Base-by-base conservation (phyloP, 2,329 filamentous ascomycete species). In the Exophiala alcalophila region DNA sequence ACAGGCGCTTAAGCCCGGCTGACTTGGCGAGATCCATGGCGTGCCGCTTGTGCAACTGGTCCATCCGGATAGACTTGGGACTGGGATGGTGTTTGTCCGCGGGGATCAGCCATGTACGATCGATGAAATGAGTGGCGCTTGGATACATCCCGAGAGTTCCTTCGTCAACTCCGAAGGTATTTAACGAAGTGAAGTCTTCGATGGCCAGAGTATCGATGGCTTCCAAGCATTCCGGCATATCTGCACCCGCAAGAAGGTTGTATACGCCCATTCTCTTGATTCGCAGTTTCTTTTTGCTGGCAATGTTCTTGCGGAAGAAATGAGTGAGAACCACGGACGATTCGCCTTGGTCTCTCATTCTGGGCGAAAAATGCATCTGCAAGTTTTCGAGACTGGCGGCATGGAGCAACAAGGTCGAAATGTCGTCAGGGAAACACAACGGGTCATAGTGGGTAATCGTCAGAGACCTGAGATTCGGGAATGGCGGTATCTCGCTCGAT, bases 401-500 rank as follows among this genome's bases (percentile, higher is more conserved):
- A n/a, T 71, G 65, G 10, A 69, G 59, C 5, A 82, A 60, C 10
- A 82, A 61, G 15, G 74, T 64, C 10, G 76, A 77, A 6, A 82
- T 71, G 52, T 81, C 78, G 59, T 83, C 79, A 0, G 77, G 77
- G 53, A 80, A 80, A 61, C 78, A 82, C 7, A 82, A 65, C 1
- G 79, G 79, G 42, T 83, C 79, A 38, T 81, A 78, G 50, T 81
- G 71, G 46, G 74, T 74, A 19, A 78, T 66, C 38, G 73, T 72
- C 24, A 83, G 64, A 4, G 63, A 65, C 23, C 64, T 65, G 16
- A 83, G 64, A 49, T 73, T 76, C 5, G 75, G 72, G 54, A 83
- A 70, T 0, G 76, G 65, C 2, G 78, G 77, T 27, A 81, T 70
- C 4, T 74, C 61, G 25, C 70, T 68, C 4, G 73, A 75, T 1